These are phyloP conservation scores for Acacia melanoxylon DNA, from an alignment of 306 rosid genomes.

Conservation along the genomic window DNA sequence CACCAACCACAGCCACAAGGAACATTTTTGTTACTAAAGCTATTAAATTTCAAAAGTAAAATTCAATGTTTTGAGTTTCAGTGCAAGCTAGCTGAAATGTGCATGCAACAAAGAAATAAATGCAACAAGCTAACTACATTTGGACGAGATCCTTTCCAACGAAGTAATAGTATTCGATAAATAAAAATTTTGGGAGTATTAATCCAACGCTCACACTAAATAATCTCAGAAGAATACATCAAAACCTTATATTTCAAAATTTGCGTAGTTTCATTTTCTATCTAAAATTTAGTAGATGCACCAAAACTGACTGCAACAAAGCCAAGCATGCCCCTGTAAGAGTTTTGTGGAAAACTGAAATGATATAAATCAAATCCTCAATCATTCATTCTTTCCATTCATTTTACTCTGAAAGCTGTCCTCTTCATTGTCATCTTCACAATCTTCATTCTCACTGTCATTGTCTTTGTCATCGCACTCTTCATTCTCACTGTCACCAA, in stretches of 20 bases:
- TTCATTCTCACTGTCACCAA: background rate
- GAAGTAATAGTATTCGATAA: background rate
- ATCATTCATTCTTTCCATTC: conserved; percentile 28
- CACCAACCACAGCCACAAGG: background rate
- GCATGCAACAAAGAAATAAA: background rate
- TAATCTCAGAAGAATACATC: background rate
- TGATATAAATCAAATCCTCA: background rate
- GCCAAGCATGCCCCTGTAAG: conserved; percentile 4
- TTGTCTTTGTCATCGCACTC: background rate
- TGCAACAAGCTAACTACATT: background rate
- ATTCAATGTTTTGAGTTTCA: background rate
- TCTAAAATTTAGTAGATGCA: conserved; percentile 3
- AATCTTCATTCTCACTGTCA: background rate
- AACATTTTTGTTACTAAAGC: background rate
- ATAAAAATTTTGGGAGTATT: no score
- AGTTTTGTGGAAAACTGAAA: conserved; percentile 8
- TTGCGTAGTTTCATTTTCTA: conserved; percentile 19
- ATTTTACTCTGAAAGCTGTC: background rate
- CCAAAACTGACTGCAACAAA: conserved; percentile 12
- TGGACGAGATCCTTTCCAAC: background rate
- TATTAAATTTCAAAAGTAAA: background rate
- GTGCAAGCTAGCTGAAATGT: background rate
- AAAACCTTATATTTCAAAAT: conserved; percentile 24
- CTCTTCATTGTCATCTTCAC: background rate
- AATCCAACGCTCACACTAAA: background rate